These are phyloP conservation scores for Colletotrichum viniferum DNA, from an alignment of 2,329 filamentous ascomycete genomes.

Conservation along the genomic window DNA sequence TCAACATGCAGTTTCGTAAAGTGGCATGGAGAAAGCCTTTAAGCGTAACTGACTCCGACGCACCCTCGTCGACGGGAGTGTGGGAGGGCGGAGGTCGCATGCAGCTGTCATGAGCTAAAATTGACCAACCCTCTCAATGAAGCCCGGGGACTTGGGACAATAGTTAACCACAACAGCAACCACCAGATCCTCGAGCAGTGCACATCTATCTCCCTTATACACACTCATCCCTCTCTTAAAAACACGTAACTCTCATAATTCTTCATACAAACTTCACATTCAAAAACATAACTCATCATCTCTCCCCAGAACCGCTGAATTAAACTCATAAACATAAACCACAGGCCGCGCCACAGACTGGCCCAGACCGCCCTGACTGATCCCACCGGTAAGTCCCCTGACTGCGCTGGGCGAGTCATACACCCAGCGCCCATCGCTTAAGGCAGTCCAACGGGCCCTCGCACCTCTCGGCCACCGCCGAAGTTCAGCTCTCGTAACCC, in stretches of 20 bases:
- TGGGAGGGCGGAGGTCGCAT: not conserved
- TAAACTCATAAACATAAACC: not conserved
- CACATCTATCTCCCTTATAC: not conserved
- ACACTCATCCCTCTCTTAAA: fast-evolving
- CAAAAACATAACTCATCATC: not conserved
- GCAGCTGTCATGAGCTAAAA: not conserved
- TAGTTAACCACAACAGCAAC: no score
- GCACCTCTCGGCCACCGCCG: conserved; percentile 4
- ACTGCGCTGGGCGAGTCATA: not conserved
- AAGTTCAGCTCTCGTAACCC: not conserved
- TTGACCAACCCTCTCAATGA: not conserved
- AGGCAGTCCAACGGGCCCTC: not conserved
- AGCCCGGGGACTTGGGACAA: not conserved
- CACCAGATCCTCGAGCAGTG: not conserved
- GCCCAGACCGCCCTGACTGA: not conserved
- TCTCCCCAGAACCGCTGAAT: not conserved
- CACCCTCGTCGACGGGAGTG: not conserved
- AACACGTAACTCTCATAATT: not conserved
- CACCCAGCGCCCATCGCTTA: not conserved
- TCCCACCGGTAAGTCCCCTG: not conserved
- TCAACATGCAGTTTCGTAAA: not conserved
- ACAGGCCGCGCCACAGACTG: not conserved
- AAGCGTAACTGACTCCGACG: not conserved
- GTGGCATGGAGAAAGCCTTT: not conserved
- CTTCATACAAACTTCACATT: not conserved